These are phyloP conservation scores for Solanum microdontum DNA, from an alignment of 257 asterid genomes.

Conservation along the genomic window DNA sequence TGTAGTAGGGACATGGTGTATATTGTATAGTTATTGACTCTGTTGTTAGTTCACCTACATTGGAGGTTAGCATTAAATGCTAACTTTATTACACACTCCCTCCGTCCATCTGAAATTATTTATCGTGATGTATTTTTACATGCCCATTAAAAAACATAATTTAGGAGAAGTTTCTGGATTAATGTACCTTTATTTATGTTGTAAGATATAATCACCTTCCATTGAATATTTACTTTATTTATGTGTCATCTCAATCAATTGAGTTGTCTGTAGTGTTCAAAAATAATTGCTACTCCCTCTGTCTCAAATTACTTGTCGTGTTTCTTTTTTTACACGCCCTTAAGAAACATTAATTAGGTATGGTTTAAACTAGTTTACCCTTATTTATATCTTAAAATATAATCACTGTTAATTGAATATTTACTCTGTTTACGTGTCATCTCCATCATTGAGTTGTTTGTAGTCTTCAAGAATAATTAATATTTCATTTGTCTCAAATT, in stretches of 20 bases:
- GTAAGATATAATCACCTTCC: no score
- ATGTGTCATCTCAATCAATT: accelerated
- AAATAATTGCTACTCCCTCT: neutral
- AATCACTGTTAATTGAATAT: no score
- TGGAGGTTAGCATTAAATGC: neutral
- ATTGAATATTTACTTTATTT: no score
- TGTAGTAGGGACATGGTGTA: neutral
- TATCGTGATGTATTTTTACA: no score
- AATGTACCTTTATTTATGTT: neutral
- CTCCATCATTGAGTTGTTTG: accelerated
- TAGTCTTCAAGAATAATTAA: no score
- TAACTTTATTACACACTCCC: neutral
- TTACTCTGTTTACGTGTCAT: neutral
- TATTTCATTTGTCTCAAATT: no score
- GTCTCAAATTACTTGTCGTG: no score
- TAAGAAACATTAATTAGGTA: no score
- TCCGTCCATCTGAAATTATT: no score
- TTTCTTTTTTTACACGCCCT: no score
- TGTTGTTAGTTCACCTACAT: neutral
- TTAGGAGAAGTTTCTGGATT: neutral
- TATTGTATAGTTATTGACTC: neutral
- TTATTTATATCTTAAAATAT: neutral
- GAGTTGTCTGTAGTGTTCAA: neutral
- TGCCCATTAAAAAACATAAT: no score
- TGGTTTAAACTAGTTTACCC: no score